Conservation (phyloP, 192 early-diverging fungal species). For the Diversispora eburnea region DNA sequence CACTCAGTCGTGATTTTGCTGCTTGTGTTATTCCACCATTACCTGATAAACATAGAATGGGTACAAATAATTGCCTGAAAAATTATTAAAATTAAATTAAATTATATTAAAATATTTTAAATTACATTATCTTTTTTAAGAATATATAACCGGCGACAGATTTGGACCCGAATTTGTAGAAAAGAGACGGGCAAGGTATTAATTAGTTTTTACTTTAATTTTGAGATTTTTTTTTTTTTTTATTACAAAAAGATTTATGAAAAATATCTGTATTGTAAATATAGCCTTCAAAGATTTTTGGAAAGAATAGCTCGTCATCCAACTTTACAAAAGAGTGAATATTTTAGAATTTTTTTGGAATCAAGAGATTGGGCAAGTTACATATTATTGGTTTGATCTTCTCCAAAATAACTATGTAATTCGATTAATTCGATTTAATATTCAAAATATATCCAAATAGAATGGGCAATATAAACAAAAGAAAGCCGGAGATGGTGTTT, state of each 20-base stretch:
- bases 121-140: constrained; percentile 36
- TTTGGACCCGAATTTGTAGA: constrained; percentile 91
- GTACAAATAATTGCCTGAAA: constrained; percentile 38
- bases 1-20: constrained; percentile 69
- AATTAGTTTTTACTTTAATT: not conserved
- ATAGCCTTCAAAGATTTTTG: constrained; percentile 81
- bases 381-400: not conserved
- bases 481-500: constrained; percentile 50
- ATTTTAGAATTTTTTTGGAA: constrained; percentile 79
- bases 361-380: constrained; percentile 65
- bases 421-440: not conserved
- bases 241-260: not conserved
- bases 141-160: constrained; percentile 93
- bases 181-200: constrained; percentile 59
- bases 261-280: not conserved
- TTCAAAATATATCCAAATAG: too few relatives aligned
- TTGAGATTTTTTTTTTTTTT: not conserved
- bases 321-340: constrained; percentile 63
- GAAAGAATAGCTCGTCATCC: constrained; percentile 81
- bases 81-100: too few relatives aligned
- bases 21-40: constrained; percentile 84
- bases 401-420: not conserved
- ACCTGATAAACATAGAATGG: constrained; percentile 87
- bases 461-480: constrained; percentile 38
- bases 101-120: not conserved